phyloP scores from a whole-genome alignment of 83 land plant genomes.

The Larix sibirica region DNA sequence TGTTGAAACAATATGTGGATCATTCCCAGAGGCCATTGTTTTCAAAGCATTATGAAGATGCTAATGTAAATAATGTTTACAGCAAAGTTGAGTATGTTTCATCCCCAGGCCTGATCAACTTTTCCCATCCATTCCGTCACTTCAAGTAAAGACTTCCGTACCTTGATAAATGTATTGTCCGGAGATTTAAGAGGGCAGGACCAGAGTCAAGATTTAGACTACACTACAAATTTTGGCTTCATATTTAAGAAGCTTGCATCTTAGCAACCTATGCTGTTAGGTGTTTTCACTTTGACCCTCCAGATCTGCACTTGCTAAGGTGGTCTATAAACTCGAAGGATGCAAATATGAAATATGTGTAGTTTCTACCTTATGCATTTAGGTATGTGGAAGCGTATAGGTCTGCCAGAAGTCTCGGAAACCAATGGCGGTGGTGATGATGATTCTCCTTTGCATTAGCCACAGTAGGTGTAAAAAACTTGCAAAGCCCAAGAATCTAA shows the following conservation, averaged over 20 bases:
- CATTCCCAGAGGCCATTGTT: background rate
- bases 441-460: background rate
- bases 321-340: background rate
- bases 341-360: background rate
- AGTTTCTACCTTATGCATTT: background rate
- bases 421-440: background rate
- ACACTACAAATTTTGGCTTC: background rate
- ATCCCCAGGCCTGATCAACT: background rate
- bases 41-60: constrained; percentile 8
- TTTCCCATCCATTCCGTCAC: constrained; percentile 1
- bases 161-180: background rate
- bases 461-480: background rate
- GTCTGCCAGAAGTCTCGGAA: background rate
- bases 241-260: background rate
- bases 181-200: background rate
- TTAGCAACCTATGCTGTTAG: background rate
- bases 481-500: background rate
- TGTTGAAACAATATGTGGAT: constrained; percentile 12
- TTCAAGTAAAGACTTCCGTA: background rate
- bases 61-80: background rate
- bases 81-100: background rate
- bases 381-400: background rate
- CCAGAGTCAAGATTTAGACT: background rate
- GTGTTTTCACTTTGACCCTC: background rate
- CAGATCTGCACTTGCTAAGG: background rate